A percentile compares a stretch with the other conserved stretches of the same genome.
phyloP scores from a whole-genome alignment of 192 early-diverging fungal genomes.

The Chytriomyces sp. region DNA sequence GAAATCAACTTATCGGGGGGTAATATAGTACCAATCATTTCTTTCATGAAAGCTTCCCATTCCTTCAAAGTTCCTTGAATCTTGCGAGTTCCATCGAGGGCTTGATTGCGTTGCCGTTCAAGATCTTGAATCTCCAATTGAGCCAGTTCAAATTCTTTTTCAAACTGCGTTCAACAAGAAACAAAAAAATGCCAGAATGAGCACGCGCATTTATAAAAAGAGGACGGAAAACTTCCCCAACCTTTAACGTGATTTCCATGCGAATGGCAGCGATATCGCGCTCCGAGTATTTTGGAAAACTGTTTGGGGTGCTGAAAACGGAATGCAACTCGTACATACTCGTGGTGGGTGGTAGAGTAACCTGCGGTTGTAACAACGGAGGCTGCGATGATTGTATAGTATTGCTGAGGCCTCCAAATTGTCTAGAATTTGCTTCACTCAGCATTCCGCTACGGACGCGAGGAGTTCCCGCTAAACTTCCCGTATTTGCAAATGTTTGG shows the following conservation, averaged over 20 bases:
- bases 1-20: no score
- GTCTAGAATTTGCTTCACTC: background rate
- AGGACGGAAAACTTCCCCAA: background rate
- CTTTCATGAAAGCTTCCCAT: conserved; percentile 44
- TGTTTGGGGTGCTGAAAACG: conserved; percentile 40
- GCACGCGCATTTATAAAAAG: background rate
- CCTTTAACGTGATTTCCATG: conserved; percentile 28
- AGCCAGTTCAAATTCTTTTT: conserved; percentile 50
- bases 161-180: conserved; percentile 37
- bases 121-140: conserved; percentile 47
- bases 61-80: conserved; percentile 40
- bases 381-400: no score
- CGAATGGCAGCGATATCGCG: conserved; percentile 39
- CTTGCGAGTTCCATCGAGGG: conserved; percentile 12
- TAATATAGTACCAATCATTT: conserved; percentile 40
- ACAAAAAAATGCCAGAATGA: conserved; percentile 22
- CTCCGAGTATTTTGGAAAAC: conserved; percentile 47
- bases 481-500: background rate
- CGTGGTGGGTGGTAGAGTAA: background rate
- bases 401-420: no score
- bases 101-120: conserved; percentile 11
- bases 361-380: background rate
- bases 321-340: conserved; percentile 36
- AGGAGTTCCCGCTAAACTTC: background rate
- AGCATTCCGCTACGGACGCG: background rate